phyloP scores from a whole-genome alignment of 768 basidiomycete species.

The Lactifluus volemus region DNA sequence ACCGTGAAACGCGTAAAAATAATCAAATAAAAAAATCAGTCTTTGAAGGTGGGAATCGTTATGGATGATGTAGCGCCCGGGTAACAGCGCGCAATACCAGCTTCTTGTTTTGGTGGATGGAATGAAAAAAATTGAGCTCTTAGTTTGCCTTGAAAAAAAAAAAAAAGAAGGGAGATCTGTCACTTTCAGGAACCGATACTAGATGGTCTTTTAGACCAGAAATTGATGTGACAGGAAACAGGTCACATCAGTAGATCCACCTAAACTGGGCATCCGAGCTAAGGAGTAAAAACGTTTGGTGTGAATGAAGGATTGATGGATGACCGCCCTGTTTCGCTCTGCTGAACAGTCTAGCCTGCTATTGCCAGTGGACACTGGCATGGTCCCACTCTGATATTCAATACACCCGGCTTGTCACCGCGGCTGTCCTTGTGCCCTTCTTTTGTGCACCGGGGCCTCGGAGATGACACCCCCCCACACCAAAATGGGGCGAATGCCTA shows the following conservation, averaged over 20 bases:
- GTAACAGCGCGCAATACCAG: not conserved
- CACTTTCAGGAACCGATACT: conserved; percentile 16
- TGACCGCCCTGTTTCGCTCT: conserved; percentile 12
- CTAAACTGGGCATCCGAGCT: not conserved
- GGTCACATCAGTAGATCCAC: conserved; percentile 11
- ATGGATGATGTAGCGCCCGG: not conserved
- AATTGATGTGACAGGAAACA: not conserved
- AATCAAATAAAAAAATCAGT: not conserved
- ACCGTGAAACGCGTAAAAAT: not conserved
- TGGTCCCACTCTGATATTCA: not conserved
- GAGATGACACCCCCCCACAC: conserved; percentile 3
- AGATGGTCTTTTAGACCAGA: not conserved
- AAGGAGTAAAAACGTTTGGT: not conserved
- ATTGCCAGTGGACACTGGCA: not conserved
- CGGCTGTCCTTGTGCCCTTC: not conserved
- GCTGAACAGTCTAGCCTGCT: not conserved
- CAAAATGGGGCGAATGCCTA: not conserved
- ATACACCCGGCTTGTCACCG: conserved; percentile 1
- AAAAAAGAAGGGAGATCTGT: conserved; percentile 3
- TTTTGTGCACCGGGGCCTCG: conserved; percentile 7
- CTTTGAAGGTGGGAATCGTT: not conserved
- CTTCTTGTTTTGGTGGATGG: not conserved
- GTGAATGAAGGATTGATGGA: not conserved
- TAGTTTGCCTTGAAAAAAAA: conserved; percentile 6
- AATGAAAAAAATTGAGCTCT: conserved; percentile 10